These are phyloP conservation scores for Powellomyces hirtus DNA, from an alignment of 192 early-diverging fungal genomes.

Conservation along the genomic window DNA sequence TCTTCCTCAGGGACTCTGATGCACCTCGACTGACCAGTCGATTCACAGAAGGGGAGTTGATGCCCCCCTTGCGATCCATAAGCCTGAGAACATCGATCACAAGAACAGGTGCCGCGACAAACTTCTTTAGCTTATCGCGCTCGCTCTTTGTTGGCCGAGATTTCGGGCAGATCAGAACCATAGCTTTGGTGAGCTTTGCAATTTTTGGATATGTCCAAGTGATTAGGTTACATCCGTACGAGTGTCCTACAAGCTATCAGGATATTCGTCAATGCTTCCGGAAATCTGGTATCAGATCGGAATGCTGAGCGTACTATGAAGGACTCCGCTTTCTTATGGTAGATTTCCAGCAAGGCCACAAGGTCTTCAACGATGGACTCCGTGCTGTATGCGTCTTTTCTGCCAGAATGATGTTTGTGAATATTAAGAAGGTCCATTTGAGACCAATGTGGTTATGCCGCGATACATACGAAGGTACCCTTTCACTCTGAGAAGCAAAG, in stretches of 20 bases:
- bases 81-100: conserved; percentile 17
- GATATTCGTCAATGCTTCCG: background rate
- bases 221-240: conserved; percentile 25
- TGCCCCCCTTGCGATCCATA: conserved; percentile 24
- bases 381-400: conserved; percentile 15
- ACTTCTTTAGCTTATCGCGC: background rate
- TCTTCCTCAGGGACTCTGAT: background rate
- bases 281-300: background rate
- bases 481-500: background rate
- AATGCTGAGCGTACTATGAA: conserved; percentile 13
- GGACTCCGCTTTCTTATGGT: conserved; percentile 14
- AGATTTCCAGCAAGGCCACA: conserved; percentile 11
- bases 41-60: conserved; percentile 22
- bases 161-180: conserved; percentile 28
- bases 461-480: background rate
- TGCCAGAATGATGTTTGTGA: background rate
- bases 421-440: too few relatives aligned
- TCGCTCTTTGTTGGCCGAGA: conserved; percentile 11
- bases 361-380: conserved; percentile 11
- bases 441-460: too few relatives aligned
- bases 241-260: conserved; percentile 28
- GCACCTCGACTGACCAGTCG: conserved; percentile 8
- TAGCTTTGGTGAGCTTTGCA: conserved; percentile 7
- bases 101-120: conserved; percentile 11
- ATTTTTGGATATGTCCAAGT: conserved; percentile 3